Conservation (phyloP, 2,329 filamentous ascomycete genomes). For the Bretziella fagacearum region DNA sequence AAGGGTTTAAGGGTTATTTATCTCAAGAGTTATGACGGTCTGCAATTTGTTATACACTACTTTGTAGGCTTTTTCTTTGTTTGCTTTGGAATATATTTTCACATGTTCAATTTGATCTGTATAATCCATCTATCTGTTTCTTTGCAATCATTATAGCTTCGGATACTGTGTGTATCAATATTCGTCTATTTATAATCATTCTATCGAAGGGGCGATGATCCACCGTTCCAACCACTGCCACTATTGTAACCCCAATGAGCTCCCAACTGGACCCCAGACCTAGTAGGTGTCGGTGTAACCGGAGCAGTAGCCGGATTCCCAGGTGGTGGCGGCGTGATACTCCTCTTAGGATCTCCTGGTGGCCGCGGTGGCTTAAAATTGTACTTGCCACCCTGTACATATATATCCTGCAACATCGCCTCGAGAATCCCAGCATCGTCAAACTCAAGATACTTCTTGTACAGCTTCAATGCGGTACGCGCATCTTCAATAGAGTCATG, state of each 20-base stretch:
- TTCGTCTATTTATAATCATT: neutral
- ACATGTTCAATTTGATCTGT: neutral
- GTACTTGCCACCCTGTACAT: conserved; percentile 34
- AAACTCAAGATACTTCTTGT: conserved; percentile 78
- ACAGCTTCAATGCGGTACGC: conserved; percentile 74
- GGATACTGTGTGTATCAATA: neutral
- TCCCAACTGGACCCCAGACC: neutral
- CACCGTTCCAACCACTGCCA: conserved; percentile 7
- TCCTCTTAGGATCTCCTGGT: conserved; percentile 10
- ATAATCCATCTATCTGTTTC: neutral
- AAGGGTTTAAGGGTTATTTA: neutral
- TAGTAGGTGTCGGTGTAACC: conserved; percentile 10
- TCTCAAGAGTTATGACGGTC: neutral
- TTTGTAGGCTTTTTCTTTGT: neutral
- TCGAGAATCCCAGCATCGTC: conserved; percentile 71
- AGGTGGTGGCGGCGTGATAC: conserved; percentile 7
- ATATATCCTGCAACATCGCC: conserved; percentile 73
- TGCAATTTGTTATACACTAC: neutral
- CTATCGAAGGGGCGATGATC: conserved; percentile 9
- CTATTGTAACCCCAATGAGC: neutral
- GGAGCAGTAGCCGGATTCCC: neutral
- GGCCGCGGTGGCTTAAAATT: conserved; percentile 35
- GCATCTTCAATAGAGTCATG: conserved; percentile 97
- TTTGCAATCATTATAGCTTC: neutral
- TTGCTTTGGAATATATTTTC: neutral